These are phyloP conservation scores for Macrolepiota albuminosa DNA, from an alignment of 768 basidiomycete species.

Conservation along the genomic window DNA sequence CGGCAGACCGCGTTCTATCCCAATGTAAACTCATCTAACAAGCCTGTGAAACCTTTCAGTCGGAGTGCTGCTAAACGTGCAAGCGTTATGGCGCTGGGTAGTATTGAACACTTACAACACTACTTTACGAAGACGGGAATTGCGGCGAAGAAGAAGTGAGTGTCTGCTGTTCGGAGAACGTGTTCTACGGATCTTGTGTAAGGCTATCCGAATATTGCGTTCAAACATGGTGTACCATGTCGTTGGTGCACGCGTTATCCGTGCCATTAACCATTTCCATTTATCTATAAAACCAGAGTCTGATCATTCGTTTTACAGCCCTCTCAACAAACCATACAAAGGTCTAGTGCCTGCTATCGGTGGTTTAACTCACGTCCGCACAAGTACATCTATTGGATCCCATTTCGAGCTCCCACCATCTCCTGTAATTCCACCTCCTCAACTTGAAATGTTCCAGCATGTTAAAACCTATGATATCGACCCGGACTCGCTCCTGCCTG, in stretches of 20 bases:
- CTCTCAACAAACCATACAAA: slow-evolving; percentile 45
- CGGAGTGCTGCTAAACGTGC: slow-evolving; percentile 89
- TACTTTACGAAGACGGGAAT: slow-evolving; percentile 91
- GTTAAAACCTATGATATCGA: slow-evolving; percentile 68
- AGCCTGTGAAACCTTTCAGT: slow-evolving; percentile 81
- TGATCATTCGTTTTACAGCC: slow-evolving; percentile 21
- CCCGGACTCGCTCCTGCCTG: slow-evolving; percentile 72
- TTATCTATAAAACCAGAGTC: not conserved
- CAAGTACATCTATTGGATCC: slow-evolving; percentile 34
- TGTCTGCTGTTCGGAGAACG: slow-evolving; percentile 9
- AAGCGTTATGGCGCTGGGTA: slow-evolving; percentile 92
- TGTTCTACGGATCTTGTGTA: not conserved
- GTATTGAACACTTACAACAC: slow-evolving; percentile 93
- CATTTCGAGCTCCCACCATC: slow-evolving; percentile 70
- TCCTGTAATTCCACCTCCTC: slow-evolving; percentile 47
- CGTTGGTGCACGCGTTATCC: not conserved
- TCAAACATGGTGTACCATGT: not conserved
- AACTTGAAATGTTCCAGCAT: slow-evolving; percentile 46
- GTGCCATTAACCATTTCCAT: not conserved
- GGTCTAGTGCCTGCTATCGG: slow-evolving; percentile 79
- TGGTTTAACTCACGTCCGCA: slow-evolving; percentile 42
- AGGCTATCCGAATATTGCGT: too few species aligned
- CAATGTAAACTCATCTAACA: slow-evolving; percentile 63
- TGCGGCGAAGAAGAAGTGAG: slow-evolving; percentile 67
- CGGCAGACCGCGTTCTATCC: slow-evolving; percentile 79